Base-by-base conservation (phyloP, 305 asterid genomes). In the Solanum hybrid region DNA sequence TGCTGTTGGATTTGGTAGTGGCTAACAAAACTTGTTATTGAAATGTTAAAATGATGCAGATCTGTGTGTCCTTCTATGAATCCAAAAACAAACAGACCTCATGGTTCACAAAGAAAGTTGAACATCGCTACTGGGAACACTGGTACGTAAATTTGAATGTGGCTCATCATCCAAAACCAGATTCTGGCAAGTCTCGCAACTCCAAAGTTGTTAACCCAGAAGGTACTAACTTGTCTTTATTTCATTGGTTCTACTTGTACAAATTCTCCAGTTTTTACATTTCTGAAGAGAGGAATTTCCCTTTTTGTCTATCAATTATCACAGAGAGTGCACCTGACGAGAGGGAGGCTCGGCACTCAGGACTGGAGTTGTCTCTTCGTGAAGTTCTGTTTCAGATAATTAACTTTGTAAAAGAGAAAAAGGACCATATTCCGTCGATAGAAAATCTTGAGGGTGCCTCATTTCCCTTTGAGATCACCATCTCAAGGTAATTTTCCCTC, bases 361-460 rank as follows among this genome's bases (percentile, higher is more conserved):
- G 95, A 36, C 91, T 96, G 69, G 99, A 96, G 90, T 89, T 94
- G 83, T 96, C 98, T 40, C 96, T 97, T 75, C 96, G 95, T 89
- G 99, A 97, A 79, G 98, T 96, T 89, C 86, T 96, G 91, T 96
- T 96, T 93, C 99, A 97, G 94, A 95, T 97, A 89, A 96, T 97
- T 89, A 95, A 94, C 92, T 95, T 96, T 93, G 99, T 94, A 90
- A 96, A 96, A 91, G 99, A 97, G 42, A 97, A 97, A 94, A 97
- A 94, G 95, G 99, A 96, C 90, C 99, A 96, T 80, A 94, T 96
- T 86, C 98, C 99, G 82, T 91, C 97, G 39, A 93, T 97, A 91
- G 96, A 96, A 29, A 97, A 95, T 92, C 93, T 92, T 76, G 99
- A 96, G 91, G 98, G 98, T 40, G 93, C 94, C 91, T 93, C 98